Percentiles rank a stretch among this genome's conserved stretches.
Conservation (phyloP, 1,139 yeast genomes). For the Maudiozyma humilis region DNA sequence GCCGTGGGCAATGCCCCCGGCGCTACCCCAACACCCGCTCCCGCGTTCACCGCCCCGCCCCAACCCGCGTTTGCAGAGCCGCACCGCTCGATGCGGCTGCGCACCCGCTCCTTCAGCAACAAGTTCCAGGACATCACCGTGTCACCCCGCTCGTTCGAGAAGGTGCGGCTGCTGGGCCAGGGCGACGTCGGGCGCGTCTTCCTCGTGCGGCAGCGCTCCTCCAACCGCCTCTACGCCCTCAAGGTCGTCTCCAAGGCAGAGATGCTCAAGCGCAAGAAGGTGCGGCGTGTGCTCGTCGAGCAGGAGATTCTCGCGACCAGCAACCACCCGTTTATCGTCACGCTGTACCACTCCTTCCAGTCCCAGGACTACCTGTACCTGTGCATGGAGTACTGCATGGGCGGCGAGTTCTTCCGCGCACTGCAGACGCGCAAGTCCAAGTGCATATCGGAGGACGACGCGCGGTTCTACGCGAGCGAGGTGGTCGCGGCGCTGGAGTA, state of each 20-base stretch:
- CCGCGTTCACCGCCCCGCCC: too few species aligned
- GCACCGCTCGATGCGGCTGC: constrained; percentile 35
- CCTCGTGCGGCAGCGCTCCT: constrained; percentile 71
- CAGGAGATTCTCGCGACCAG: constrained; percentile 93
- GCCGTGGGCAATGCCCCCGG: too few species aligned
- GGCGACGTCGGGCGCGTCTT: constrained; percentile 98
- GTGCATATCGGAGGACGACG: constrained; percentile 80
- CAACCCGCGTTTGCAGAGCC: too few species aligned
- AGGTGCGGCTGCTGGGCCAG: constrained; percentile 77
- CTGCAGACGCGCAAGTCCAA: constrained; percentile 83
- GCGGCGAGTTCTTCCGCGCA: constrained; percentile 97
- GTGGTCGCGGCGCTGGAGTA: constrained; percentile 98
- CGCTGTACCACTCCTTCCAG: constrained; percentile 92
- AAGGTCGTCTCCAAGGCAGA: constrained; percentile 84
- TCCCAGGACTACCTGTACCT: constrained; percentile 85
- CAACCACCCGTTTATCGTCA: constrained; percentile 94
- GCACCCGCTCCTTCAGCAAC: constrained; percentile 46
- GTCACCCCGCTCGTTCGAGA: constrained; percentile 79
- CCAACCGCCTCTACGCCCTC: constrained; percentile 81
- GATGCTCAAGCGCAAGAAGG: constrained; percentile 90
- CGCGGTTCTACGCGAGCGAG: constrained; percentile 94
- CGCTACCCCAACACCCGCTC: too few species aligned
- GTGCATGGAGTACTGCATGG: constrained; percentile 99
- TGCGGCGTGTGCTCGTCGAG: constrained; percentile 90
- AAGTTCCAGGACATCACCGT: constrained; percentile 73